Evolutionary conservation across 2,329 filamentous ascomycete genomes (phyloP).

Genomic region (Aspergillus sp.): DNA sequence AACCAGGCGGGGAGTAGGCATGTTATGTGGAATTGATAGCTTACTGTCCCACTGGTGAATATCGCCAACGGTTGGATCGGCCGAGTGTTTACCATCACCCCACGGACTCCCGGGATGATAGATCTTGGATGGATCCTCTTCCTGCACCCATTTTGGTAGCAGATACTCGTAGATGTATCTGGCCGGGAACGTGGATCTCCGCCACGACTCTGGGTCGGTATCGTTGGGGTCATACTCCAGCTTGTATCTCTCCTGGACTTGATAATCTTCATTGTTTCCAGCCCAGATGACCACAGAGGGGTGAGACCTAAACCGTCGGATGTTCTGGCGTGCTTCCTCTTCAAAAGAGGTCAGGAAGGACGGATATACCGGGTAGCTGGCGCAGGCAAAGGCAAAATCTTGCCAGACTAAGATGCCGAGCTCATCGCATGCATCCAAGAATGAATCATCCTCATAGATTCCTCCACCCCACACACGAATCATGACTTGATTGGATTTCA

Average conservation of each 20-base stretch:
- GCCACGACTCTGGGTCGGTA: conserved; percentile 76
- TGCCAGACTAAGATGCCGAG: conserved; percentile 79
- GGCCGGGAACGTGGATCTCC: conserved; percentile 82
- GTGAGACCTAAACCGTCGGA: conserved; percentile 74
- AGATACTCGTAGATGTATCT: conserved; percentile 92
- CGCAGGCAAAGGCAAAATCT: conserved; percentile 79
- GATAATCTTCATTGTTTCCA: conserved; percentile 94
- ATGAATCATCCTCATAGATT: conserved; percentile 70
- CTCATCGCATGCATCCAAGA: conserved; percentile 75
- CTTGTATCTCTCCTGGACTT: conserved; percentile 69
- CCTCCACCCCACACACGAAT: conserved; percentile 69
- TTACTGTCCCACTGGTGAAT: conserved; percentile 88
- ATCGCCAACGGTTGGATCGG: conserved; percentile 77
- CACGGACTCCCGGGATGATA: conserved; percentile 82
- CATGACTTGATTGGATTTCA: conserved; percentile 62
- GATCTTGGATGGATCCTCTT: conserved; percentile 66
- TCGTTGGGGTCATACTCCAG: conserved; percentile 77
- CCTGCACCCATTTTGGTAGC: conserved; percentile 68
- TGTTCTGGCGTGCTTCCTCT: conserved; percentile 62
- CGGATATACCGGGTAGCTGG: conserved; percentile 68
- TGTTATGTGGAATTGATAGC: conserved; percentile 12
- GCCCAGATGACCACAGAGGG: conserved; percentile 83
- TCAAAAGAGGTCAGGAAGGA: conserved; percentile 63
- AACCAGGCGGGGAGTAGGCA: no score
- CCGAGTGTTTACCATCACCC: conserved; percentile 73